phyloP scores from a whole-genome alignment of 345 rosid species.

The Abelmoschus esculentus region DNA sequence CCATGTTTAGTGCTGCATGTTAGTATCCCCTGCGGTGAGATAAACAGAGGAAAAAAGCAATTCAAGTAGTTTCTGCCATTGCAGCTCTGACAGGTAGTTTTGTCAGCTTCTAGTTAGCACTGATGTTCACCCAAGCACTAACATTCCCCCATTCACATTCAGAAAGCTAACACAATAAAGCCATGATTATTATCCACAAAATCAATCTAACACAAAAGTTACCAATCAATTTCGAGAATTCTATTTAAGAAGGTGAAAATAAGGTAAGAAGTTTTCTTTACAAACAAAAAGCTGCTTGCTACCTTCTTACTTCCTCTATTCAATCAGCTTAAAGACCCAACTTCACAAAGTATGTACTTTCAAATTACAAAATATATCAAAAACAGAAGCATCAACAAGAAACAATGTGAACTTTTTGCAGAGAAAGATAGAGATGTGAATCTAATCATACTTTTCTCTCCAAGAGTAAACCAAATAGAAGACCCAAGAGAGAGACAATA shows the following conservation, averaged over 20 bases:
- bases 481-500: slow-evolving; percentile 57
- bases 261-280: background rate
- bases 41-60: background rate
- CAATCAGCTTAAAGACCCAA: background rate
- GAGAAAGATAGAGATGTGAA: background rate
- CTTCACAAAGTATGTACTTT: background rate
- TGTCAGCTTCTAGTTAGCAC: slow-evolving; percentile 62
- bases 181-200: slow-evolving; percentile 16
- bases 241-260: background rate
- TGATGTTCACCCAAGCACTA: slow-evolving; percentile 56
- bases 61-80: slow-evolving; percentile 31
- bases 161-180: slow-evolving; percentile 16
- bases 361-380: background rate
- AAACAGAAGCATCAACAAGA: background rate
- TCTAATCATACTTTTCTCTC: slow-evolving; percentile 67
- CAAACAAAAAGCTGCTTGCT: background rate
- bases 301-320: background rate
- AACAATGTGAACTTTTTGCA: background rate
- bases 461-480: slow-evolving; percentile 56
- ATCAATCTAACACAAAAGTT: background rate
- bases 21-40: too few relatives aligned
- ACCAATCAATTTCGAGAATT: background rate
- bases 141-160: background rate
- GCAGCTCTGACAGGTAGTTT: slow-evolving; percentile 60
- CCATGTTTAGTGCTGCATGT: too few relatives aligned